These are phyloP conservation scores for Fusarium transvaalense DNA, from an alignment of 2,329 filamentous ascomycete species.

Conservation along the genomic window DNA sequence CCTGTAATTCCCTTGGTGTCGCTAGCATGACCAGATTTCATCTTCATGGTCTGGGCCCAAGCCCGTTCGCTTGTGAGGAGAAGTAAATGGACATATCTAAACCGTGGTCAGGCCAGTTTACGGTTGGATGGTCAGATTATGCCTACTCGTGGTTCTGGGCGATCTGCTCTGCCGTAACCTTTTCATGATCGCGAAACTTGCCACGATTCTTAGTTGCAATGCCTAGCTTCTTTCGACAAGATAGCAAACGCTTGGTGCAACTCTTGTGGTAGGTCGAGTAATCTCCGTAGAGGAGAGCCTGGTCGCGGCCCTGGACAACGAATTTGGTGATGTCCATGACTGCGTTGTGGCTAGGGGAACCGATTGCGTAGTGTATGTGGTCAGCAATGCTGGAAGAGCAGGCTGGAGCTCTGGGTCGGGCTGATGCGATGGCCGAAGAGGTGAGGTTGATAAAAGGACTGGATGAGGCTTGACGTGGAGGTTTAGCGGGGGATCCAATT, in stretches of 20 bases:
- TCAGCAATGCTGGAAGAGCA: background rate
- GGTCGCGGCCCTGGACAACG: constrained; percentile 81
- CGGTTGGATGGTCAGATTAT: constrained; percentile 4
- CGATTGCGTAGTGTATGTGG: background rate
- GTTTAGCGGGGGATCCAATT: constrained; percentile 45
- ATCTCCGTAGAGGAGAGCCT: constrained; percentile 88
- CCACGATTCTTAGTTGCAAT: constrained; percentile 86
- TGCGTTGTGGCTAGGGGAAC: background rate
- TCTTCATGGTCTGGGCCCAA: constrained; percentile 95
- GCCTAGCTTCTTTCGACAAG: constrained; percentile 85
- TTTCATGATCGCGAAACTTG: constrained; percentile 81
- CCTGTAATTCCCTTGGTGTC: constrained; percentile 85
- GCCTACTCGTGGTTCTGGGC: constrained; percentile 80
- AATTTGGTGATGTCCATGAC: constrained; percentile 92
- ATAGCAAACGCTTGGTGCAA: constrained; percentile 83
- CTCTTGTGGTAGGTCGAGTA: constrained; percentile 87
- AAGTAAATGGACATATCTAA: constrained; percentile 80
- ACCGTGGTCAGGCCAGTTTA: constrained; percentile 22
- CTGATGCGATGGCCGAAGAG: constrained; percentile 16
- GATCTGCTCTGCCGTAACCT: constrained; percentile 81
- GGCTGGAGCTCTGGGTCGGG: background rate
- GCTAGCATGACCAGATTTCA: constrained; percentile 85
- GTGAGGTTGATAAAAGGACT: constrained; percentile 35
- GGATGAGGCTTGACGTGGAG: constrained; percentile 48
- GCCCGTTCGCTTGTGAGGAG: constrained; percentile 89